phyloP scores from a whole-genome alignment of 2,329 filamentous ascomycete species.

The Sporothrix luriei region DNA sequence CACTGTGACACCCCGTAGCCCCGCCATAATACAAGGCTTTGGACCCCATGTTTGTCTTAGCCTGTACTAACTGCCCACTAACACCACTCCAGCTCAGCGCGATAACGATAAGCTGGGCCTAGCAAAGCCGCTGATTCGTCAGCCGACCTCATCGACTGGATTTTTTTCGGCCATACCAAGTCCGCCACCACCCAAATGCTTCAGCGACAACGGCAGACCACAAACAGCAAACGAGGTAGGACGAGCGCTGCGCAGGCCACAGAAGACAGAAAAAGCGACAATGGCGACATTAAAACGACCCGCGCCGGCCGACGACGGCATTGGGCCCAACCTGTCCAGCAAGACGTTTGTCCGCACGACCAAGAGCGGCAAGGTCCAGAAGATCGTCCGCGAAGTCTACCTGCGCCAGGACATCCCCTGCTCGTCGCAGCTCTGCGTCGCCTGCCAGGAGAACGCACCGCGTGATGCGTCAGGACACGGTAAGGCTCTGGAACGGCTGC shows the following conservation, averaged over 20 bases:
- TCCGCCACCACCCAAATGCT: neutral
- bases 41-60: neutral
- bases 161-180: slow-evolving; percentile 24
- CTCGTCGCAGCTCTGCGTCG: slow-evolving; percentile 83
- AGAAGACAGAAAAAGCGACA: slow-evolving; percentile 32
- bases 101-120: slow-evolving; percentile 36
- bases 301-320: slow-evolving; percentile 49
- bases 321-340: slow-evolving; percentile 78
- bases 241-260: slow-evolving; percentile 6
- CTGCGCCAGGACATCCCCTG: slow-evolving; percentile 95
- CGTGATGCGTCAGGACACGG: slow-evolving; percentile 76
- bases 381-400: slow-evolving; percentile 96
- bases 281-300: slow-evolving; percentile 70
- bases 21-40: slow-evolving; percentile 17
- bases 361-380: slow-evolving; percentile 95
- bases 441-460: slow-evolving; percentile 74
- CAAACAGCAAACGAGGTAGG: neutral
- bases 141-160: slow-evolving; percentile 33
- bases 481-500: slow-evolving; percentile 46
- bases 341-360: slow-evolving; percentile 96
- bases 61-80: neutral
- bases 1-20: neutral
- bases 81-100: slow-evolving; percentile 6
- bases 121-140: slow-evolving; percentile 34
- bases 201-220: neutral